Percentiles rank a stretch among this genome's conserved stretches.
Conservation (phyloP, 441 rosid genomes). For the Macaranga tanarius region DNA sequence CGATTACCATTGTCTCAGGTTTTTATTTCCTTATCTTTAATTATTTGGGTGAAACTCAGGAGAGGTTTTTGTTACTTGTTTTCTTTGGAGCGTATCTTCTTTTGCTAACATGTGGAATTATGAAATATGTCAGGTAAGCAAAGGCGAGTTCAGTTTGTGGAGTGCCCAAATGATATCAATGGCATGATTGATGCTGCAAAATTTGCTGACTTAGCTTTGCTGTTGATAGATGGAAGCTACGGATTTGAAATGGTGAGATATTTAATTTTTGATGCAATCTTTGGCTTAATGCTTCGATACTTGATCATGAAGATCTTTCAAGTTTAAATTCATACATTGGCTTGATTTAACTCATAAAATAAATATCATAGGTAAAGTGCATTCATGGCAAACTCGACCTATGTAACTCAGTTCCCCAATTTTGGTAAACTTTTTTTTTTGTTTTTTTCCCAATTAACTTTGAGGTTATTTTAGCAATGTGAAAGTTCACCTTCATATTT, state of each 20-base stretch:
- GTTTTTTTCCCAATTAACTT: not conserved
- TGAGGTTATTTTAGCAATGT: not conserved
- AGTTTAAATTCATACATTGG: not conserved
- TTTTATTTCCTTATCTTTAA: not conserved
- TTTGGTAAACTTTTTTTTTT: too few species aligned
- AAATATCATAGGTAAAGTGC: not conserved
- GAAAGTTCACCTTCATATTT: not conserved
- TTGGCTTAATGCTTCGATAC: not conserved
- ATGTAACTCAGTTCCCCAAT: too few species aligned
- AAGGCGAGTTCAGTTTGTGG: constrained; percentile 79
- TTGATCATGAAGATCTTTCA: not conserved
- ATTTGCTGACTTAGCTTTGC: constrained; percentile 83
- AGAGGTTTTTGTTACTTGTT: not conserved
- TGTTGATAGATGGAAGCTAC: constrained; percentile 87
- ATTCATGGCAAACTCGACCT: too few species aligned
- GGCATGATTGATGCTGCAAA: constrained; percentile 95
- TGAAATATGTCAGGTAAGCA: constrained; percentile 56
- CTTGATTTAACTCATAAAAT: not conserved
- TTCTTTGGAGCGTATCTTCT: constrained; percentile 8
- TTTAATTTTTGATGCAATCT: constrained; percentile 9
- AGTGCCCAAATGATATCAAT: constrained; percentile 93
- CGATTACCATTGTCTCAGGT: constrained; percentile 88
- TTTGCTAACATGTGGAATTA: constrained; percentile 25
- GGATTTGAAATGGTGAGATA: constrained; percentile 97
- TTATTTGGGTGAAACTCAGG: not conserved